Conservation (phyloP, 345 rosid genomes). For the Dovyalis caffra region DNA sequence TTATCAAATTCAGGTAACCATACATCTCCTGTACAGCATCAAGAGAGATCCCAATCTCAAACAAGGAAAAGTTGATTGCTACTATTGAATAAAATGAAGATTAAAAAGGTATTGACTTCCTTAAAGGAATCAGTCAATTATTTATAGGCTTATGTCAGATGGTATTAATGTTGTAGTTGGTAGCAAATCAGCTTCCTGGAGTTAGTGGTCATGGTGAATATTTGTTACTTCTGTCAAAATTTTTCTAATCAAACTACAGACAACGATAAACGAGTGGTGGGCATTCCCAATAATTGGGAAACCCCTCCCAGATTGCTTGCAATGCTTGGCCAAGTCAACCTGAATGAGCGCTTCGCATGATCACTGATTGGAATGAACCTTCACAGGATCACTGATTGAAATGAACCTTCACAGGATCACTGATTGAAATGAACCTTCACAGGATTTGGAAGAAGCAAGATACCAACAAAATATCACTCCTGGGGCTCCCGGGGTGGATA, state of each 20-base stretch:
- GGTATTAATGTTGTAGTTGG: background rate
- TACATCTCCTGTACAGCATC: background rate
- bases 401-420: background rate
- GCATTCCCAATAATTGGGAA: background rate
- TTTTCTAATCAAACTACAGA: background rate
- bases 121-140: background rate
- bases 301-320: background rate
- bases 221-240: background rate
- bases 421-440: background rate
- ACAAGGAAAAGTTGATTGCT: background rate
- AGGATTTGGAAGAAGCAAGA: background rate
- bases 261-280: background rate
- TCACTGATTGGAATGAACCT: conserved; percentile 1
- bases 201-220: background rate
- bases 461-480: background rate
- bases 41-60: background rate
- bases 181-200: background rate
- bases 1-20: background rate
- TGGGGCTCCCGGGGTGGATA: background rate
- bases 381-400: conserved; percentile 5
- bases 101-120: background rate
- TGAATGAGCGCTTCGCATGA: background rate
- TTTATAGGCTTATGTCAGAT: background rate
- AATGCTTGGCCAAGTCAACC: background rate
- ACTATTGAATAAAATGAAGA: conserved; percentile 7